These are phyloP conservation scores for Huntiella omanensis DNA, from an alignment of 2,329 filamentous ascomycete species.

Conservation along the genomic window DNA sequence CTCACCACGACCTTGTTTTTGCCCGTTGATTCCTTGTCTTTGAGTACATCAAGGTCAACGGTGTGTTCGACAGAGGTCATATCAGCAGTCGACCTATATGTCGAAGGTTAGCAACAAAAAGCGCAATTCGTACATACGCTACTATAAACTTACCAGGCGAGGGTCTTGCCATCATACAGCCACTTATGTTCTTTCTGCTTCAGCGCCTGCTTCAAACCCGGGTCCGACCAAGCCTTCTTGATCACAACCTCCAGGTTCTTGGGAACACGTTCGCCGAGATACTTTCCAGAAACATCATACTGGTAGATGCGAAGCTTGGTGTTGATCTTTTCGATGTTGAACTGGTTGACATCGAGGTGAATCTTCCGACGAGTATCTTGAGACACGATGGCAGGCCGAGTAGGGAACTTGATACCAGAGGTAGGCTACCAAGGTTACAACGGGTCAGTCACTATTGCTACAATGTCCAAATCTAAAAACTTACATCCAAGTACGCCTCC, in stretches of 20 bases:
- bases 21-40: constrained; percentile 12
- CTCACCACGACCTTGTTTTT: constrained; percentile 39
- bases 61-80: constrained; percentile 29
- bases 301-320: constrained; percentile 51
- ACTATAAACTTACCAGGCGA: constrained; percentile 51
- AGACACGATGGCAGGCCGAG: constrained; percentile 37
- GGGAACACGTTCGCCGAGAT: constrained; percentile 5
- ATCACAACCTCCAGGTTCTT: constrained; percentile 33
- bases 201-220: constrained; percentile 36
- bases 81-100: constrained; percentile 18
- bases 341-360: constrained; percentile 51
- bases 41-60: constrained; percentile 49
- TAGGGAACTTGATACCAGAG: constrained; percentile 13
- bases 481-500: constrained; percentile 31
- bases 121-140: not conserved
- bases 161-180: constrained; percentile 66
- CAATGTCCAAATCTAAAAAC: constrained; percentile 9
- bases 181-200: constrained; percentile 28
- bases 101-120: constrained; percentile 11
- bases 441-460: not conserved
- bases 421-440: not conserved
- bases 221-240: constrained; percentile 58
- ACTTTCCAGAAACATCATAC: constrained; percentile 41
- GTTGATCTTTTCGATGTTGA: constrained; percentile 39
- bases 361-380: constrained; percentile 30